Evolutionary conservation across 164 flowering plant genomes (phyloP).

Genomic region (Echeveria elegans): DNA sequence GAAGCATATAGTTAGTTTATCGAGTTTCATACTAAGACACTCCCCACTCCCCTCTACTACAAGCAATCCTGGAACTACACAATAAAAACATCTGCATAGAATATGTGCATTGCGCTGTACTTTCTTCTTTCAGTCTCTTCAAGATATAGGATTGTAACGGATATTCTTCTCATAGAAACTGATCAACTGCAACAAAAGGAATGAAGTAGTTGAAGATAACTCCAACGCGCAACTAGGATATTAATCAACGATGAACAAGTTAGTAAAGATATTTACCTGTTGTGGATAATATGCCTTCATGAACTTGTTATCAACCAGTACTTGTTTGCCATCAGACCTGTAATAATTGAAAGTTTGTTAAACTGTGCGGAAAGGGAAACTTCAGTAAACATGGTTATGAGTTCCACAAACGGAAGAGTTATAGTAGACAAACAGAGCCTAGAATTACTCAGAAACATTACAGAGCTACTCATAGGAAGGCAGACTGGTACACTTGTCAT

Average conservation of each 20-base stretch:
- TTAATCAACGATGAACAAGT: neutral
- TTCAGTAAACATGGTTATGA: neutral
- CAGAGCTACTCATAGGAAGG: too few species aligned
- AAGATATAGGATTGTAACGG: constrained; percentile 35
- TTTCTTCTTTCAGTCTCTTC: neutral
- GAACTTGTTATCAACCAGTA: constrained; percentile 61
- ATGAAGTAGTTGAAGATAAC: neutral
- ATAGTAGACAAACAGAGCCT: neutral
- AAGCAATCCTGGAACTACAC: neutral
- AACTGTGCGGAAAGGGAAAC: too few species aligned
- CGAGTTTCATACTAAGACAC: too few species aligned
- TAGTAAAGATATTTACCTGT: constrained; percentile 35
- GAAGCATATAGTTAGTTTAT: neutral
- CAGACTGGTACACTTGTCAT: too few species aligned
- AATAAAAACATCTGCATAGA: neutral
- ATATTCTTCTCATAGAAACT: constrained; percentile 78
- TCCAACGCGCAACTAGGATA: neutral
- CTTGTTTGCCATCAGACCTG: constrained; percentile 81
- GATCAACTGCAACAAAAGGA: constrained; percentile 48
- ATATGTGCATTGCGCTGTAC: constrained; percentile 1
- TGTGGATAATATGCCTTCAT: constrained; percentile 65
- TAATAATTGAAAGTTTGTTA: neutral
- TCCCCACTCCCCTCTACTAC: neutral
- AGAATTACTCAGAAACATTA: too few species aligned
- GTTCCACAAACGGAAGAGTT: neutral